Percentiles rank a stretch among this genome's conserved stretches.
These are phyloP conservation scores for Nigrospora oryzae DNA, from an alignment of 2,329 filamentous ascomycete genomes.

Conservation along the genomic window DNA sequence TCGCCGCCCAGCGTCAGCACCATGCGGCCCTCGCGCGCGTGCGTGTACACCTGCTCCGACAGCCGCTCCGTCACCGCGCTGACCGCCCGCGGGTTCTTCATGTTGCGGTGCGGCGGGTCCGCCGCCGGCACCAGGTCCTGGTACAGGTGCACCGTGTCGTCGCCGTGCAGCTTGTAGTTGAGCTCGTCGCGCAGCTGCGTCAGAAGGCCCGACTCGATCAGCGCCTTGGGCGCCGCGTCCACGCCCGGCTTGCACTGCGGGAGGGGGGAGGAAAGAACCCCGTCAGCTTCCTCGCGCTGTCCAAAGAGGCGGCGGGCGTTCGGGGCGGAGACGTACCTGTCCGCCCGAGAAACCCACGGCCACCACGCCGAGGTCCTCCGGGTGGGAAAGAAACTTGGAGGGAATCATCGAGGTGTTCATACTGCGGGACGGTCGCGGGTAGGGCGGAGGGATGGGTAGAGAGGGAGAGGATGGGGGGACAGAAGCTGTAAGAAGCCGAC, in stretches of 20 bases:
- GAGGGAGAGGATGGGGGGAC: too few relatives aligned
- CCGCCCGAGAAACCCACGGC: constrained; percentile 95
- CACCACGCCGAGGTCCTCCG: constrained; percentile 79
- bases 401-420: constrained; percentile 47
- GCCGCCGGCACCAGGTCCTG: constrained; percentile 59
- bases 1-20: constrained; percentile 92
- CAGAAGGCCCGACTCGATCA: constrained; percentile 83
- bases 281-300: not conserved
- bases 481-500: too few relatives aligned
- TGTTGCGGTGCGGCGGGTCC: constrained; percentile 77
- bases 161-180: constrained; percentile 79
- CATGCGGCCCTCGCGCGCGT: constrained; percentile 75
- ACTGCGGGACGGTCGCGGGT: constrained; percentile 2
- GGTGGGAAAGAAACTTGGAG: constrained; percentile 71
- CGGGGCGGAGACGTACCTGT: constrained; percentile 53
- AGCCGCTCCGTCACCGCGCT: constrained; percentile 77
- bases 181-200: constrained; percentile 77
- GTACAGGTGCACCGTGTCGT: constrained; percentile 76
- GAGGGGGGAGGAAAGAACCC: not conserved
- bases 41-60: constrained; percentile 76
- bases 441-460: not conserved
- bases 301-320: not conserved
- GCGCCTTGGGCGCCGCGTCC: constrained; percentile 79
- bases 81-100: constrained; percentile 89
- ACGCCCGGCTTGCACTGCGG: constrained; percentile 79